Evolutionary conservation across 371 early-diverging fungal species (phyloP).

Genomic region (Synchytrium microbalum): DNA sequence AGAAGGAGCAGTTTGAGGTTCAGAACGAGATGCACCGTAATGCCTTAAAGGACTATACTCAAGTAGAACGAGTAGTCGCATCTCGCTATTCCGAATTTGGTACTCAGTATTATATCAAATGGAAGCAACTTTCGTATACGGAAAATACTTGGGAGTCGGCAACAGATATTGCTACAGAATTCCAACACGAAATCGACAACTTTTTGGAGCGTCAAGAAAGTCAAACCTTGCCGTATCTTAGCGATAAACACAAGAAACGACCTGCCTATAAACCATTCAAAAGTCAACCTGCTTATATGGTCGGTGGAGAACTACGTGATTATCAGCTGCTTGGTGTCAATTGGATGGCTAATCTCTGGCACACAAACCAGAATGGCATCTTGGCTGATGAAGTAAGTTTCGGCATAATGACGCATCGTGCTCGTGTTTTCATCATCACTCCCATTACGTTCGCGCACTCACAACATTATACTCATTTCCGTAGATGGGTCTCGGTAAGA

Average conservation of each 20-base stretch:
- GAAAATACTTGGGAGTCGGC: conserved; percentile 86
- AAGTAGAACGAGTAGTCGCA: conserved; percentile 84
- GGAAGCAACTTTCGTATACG: conserved; percentile 80
- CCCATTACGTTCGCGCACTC: neutral
- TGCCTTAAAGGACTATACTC: conserved; percentile 70
- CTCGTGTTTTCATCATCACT: neutral
- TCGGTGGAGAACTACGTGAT: conserved; percentile 87
- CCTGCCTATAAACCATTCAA: conserved; percentile 68
- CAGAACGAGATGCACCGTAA: conserved; percentile 73
- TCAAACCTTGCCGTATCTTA: conserved; percentile 58
- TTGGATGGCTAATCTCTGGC: conserved; percentile 99
- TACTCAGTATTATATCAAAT: conserved; percentile 84
- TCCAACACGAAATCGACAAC: conserved; percentile 73
- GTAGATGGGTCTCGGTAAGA: conserved; percentile 93
- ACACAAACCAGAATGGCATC: conserved; percentile 89
- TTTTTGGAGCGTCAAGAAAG: conserved; percentile 74
- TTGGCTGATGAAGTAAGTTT: conserved; percentile 66
- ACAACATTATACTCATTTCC: conserved; percentile 43
- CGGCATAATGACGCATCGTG: neutral
- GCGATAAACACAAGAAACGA: conserved; percentile 54
- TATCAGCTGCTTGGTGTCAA: conserved; percentile 97
- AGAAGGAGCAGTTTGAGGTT: conserved; percentile 79
- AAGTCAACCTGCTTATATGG: conserved; percentile 73
- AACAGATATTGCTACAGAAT: conserved; percentile 48
- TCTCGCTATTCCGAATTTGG: conserved; percentile 38